phyloP scores from a whole-genome alignment of 2,329 filamentous ascomycete genomes.

The Ceratocystiopsis minuta region DNA sequence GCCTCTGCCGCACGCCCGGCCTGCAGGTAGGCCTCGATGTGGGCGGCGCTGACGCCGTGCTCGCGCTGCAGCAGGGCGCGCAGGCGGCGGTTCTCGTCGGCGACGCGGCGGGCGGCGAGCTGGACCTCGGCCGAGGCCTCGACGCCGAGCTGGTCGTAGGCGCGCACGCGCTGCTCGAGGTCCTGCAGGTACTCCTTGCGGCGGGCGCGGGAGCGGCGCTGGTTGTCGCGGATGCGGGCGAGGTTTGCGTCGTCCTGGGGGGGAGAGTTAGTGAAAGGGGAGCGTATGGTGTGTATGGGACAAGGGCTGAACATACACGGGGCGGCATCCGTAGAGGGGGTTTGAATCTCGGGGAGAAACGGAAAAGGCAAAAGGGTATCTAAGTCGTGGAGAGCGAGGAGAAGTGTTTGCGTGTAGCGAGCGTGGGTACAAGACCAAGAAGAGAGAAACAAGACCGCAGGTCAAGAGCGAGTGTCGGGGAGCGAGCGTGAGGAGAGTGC shows the following conservation, averaged over 20 bases:
- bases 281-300: too few relatives aligned
- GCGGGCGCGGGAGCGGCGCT: conserved; percentile 55
- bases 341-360: too few relatives aligned
- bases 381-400: too few relatives aligned
- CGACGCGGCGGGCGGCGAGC: conserved; percentile 46
- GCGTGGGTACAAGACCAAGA: too few relatives aligned
- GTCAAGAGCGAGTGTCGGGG: too few relatives aligned
- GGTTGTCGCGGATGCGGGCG: conserved; percentile 57
- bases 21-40: conserved; percentile 27
- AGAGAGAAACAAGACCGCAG: too few relatives aligned
- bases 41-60: conserved; percentile 39
- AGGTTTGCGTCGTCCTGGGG: conserved; percentile 10
- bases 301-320: too few relatives aligned
- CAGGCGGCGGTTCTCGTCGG: conserved; percentile 50
- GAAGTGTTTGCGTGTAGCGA: too few relatives aligned
- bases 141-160: conserved; percentile 46
- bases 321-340: too few relatives aligned
- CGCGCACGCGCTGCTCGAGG: conserved; percentile 44
- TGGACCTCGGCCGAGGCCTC: conserved; percentile 57
- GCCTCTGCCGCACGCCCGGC: not conserved
- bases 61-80: conserved; percentile 37
- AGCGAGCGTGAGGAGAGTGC: too few relatives aligned
- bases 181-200: conserved; percentile 57
- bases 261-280: too few relatives aligned
- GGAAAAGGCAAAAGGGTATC: too few relatives aligned